A percentile compares a stretch with the other conserved stretches of the same genome.
phyloP scores from a whole-genome alignment of 306 rosid species.

The Mimosa bimucronata region DNA sequence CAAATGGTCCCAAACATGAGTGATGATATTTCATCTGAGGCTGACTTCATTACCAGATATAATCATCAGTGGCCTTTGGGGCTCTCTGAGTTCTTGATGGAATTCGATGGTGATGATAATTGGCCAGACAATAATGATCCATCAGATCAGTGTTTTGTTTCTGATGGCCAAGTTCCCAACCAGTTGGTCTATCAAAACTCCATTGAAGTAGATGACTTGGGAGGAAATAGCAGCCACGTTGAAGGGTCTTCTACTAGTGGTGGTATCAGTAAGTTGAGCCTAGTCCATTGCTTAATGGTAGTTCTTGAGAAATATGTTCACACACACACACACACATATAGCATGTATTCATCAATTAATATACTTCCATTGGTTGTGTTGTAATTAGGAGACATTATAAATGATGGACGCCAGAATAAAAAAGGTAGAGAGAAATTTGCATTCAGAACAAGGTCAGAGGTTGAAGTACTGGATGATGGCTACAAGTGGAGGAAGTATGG shows the following conservation, averaged over 20 bases:
- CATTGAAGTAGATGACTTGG: slow-evolving; percentile 30
- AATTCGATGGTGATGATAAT: slow-evolving; percentile 5
- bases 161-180: slow-evolving; percentile 38
- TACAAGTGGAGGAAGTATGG: slow-evolving; percentile 97
- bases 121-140: slow-evolving; percentile 44
- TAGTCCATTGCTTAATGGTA: background rate
- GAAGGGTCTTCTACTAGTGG: slow-evolving; percentile 39
- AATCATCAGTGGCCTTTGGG: slow-evolving; percentile 3
- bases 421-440: slow-evolving; percentile 62
- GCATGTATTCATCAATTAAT: slow-evolving; percentile 1
- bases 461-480: slow-evolving; percentile 86
- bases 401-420: slow-evolving; percentile 41
- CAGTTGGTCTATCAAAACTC: slow-evolving; percentile 36
- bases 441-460: slow-evolving; percentile 75
- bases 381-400: slow-evolving; percentile 40
- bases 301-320: background rate
- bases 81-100: background rate
- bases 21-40: slow-evolving; percentile 39
- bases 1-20: slow-evolving; percentile 50
- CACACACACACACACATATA: background rate
- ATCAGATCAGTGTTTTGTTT: slow-evolving; percentile 22
- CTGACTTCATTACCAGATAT: slow-evolving; percentile 33
- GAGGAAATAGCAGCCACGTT: slow-evolving; percentile 29
- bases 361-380: background rate
- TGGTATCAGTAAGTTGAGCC: background rate